These are phyloP conservation scores for Parastagonospora nodorum DNA, from an alignment of 2,329 filamentous ascomycete species.

Conservation along the genomic window DNA sequence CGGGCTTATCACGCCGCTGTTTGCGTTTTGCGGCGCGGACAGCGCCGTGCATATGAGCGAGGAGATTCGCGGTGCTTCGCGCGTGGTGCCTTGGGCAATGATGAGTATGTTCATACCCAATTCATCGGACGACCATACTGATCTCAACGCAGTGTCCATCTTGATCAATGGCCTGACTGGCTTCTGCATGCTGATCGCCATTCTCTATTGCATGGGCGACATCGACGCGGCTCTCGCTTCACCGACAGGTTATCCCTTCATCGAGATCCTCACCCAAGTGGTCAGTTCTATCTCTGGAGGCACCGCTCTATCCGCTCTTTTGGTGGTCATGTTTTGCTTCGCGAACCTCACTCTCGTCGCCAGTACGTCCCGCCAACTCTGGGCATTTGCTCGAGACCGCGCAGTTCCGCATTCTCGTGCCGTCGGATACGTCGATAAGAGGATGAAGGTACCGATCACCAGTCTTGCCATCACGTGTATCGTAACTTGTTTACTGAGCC, in stretches of 20 bases:
- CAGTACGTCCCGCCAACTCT: conserved; percentile 30
- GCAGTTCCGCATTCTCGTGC: conserved; percentile 41
- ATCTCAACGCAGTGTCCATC: conserved; percentile 3
- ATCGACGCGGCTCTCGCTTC: conserved; percentile 33
- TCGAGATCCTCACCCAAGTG: conserved; percentile 40
- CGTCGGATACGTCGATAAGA: conserved; percentile 15
- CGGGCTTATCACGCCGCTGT: conserved; percentile 33
- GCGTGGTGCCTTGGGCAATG: conserved; percentile 2
- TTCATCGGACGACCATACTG: not conserved
- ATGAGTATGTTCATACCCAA: conserved; percentile 1
- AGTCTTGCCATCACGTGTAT: conserved; percentile 14
- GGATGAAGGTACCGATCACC: conserved; percentile 22
- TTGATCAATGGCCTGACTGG: conserved; percentile 42
- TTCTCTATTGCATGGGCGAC: conserved; percentile 42
- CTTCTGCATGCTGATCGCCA: conserved; percentile 43
- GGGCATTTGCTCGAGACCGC: conserved; percentile 27
- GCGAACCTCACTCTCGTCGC: conserved; percentile 31
- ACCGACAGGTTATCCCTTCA: conserved; percentile 42
- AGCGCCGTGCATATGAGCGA: conserved; percentile 25
- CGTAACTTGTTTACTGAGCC: conserved; percentile 11
- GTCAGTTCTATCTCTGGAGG: conserved; percentile 22
- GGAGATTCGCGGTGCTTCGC: conserved; percentile 13
- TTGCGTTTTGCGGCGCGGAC: conserved; percentile 27
- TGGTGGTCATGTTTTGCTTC: conserved; percentile 25
- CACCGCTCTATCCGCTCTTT: conserved; percentile 24